Conservation (phyloP, 495 filamentous ascomycete species). For the Penicillium egyptiacum region DNA sequence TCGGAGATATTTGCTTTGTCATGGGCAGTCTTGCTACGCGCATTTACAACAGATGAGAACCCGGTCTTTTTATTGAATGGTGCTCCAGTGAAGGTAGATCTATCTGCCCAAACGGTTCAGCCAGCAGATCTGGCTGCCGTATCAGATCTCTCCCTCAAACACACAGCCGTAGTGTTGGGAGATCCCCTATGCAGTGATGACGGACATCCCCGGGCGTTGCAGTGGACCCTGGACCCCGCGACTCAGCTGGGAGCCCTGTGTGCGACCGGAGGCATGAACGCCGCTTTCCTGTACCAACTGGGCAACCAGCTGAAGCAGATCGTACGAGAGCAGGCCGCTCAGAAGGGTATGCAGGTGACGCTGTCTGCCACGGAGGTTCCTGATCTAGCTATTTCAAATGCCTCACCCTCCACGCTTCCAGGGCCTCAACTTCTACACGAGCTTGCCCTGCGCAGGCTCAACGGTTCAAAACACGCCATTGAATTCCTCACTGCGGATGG, state of each 20-base stretch:
- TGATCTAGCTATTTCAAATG: conserved; percentile 62
- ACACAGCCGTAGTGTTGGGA: conserved; percentile 21
- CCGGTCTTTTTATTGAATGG: conserved; percentile 39
- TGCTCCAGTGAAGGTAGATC: conserved; percentile 34
- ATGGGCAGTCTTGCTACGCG: conserved; percentile 43
- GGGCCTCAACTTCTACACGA: conserved; percentile 67
- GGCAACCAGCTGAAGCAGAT: conserved; percentile 28
- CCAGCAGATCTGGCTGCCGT: conserved; percentile 18
- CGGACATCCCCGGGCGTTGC: conserved; percentile 14
- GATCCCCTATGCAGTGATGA: conserved; percentile 7
- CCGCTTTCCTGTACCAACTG: conserved; percentile 25
- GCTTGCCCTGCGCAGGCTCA: conserved; percentile 45
- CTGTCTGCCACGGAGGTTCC: conserved; percentile 19
- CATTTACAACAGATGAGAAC: conserved; percentile 36
- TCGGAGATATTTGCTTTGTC: conserved; percentile 32
- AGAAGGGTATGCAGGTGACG: conserved; percentile 17
- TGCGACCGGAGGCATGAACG: conserved; percentile 27
- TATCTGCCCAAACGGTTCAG: conserved; percentile 26
- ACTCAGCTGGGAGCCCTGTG: conserved; percentile 26
- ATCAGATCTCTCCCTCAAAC: conserved; percentile 18
- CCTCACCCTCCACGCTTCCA: conserved; percentile 48
- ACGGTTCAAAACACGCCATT: conserved; percentile 45
- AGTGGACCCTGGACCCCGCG: conserved; percentile 21
- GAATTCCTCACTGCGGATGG: conserved; percentile 58
- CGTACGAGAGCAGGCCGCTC: conserved; percentile 21